Evolutionary conservation across 805 yeast genomes (phyloP).

Genomic region (Suhomyces pyralidae): DNA sequence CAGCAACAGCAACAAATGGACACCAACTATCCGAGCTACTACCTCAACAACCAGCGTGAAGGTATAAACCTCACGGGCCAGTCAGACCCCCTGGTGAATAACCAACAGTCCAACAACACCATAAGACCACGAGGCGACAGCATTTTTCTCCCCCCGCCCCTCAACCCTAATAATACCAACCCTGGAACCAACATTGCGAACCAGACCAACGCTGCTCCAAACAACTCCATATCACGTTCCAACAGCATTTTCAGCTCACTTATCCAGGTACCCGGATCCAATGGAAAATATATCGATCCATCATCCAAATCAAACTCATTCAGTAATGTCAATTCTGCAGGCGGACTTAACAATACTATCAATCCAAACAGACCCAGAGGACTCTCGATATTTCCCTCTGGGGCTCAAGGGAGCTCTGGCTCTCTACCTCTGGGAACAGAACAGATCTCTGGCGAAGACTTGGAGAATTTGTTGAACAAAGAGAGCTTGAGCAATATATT

Average conservation of each 20-base stretch:
- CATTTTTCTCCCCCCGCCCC: conserved; percentile 38
- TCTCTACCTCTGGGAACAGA: conserved; percentile 10
- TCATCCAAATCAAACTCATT: background rate
- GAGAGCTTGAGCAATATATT: conserved; percentile 32
- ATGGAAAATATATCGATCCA: conserved; percentile 29
- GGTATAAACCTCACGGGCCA: background rate
- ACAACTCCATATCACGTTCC: conserved; percentile 19
- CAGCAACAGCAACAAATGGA: conserved; percentile 4
- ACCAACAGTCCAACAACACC: conserved; percentile 6
- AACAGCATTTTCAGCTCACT: conserved; percentile 39
- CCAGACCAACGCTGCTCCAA: conserved; percentile 3
- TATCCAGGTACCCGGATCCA: conserved; percentile 38
- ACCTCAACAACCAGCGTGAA: conserved; percentile 5
- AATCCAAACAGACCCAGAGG: conserved; percentile 14
- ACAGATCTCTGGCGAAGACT: conserved; percentile 26
- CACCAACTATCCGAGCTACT: conserved; percentile 7
- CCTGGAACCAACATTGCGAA: background rate
- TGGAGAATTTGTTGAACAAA: conserved; percentile 31
- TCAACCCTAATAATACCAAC: conserved; percentile 14
- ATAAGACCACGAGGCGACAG: conserved; percentile 37
- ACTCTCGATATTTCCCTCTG: conserved; percentile 17
- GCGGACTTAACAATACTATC: conserved; percentile 7
- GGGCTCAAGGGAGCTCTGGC: conserved; percentile 2
- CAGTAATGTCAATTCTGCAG: conserved; percentile 6
- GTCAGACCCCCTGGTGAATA: background rate